These are phyloP conservation scores for Monosporascus sp. DNA, from an alignment of 2,329 filamentous ascomycete genomes.

Conservation along the genomic window DNA sequence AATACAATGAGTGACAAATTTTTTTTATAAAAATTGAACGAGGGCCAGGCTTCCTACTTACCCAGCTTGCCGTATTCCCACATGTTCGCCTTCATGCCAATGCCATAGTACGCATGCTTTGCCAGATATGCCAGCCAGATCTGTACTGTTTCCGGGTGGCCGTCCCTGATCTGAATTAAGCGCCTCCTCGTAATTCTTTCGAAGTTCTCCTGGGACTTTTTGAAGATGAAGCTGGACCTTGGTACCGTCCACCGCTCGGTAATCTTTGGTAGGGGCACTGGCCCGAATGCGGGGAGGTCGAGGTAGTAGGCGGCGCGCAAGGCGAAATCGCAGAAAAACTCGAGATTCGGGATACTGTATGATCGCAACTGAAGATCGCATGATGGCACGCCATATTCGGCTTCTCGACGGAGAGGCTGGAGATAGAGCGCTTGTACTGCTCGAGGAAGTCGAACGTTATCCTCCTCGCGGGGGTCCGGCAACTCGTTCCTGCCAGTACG, in stretches of 20 bases:
- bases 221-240: constrained; percentile 83
- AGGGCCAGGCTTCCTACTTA: constrained; percentile 30
- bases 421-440: constrained; percentile 83
- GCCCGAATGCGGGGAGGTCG: constrained; percentile 76
- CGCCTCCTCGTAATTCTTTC: constrained; percentile 82
- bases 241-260: constrained; percentile 94
- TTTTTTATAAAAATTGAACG: no score
- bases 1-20: not conserved
- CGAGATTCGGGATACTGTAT: constrained; percentile 82
- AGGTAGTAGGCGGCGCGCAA: constrained; percentile 93
- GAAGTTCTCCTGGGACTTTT: constrained; percentile 97
- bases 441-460: constrained; percentile 58
- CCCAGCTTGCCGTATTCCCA: constrained; percentile 79
- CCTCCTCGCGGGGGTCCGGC: constrained; percentile 15
- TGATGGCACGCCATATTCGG: constrained; percentile 71
- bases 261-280: constrained; percentile 78
- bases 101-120: constrained; percentile 90
- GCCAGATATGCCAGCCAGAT: constrained; percentile 88
- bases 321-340: constrained; percentile 93
- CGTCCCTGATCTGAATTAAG: constrained; percentile 88
- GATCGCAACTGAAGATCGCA: constrained; percentile 92
- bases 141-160: constrained; percentile 81
- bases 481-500: constrained; percentile 18
- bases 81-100: constrained; percentile 98
- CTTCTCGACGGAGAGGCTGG: constrained; percentile 69